Base-by-base conservation (phyloP, 129 eudicot genomes). In the Lonicera japonica region DNA sequence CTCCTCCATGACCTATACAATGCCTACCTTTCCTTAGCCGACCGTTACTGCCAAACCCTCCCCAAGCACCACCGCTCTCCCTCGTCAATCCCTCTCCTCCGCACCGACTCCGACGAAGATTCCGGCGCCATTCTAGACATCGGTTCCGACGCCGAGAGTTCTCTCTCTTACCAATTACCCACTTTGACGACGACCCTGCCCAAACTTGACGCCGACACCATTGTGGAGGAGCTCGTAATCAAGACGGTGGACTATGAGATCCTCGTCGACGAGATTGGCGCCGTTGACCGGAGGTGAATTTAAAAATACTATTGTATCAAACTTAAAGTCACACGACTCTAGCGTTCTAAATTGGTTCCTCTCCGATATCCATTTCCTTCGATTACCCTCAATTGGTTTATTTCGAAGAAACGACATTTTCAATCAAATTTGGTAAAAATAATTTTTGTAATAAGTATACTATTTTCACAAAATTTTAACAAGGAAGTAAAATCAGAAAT, bases 1-100 rank as follows among this genome's bases (percentile, higher is more conserved):
- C 54, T 89, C 25, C 79, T 89, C 34, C 78, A 89, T 23, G 95
- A 89, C 68, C 82, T 89, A 73, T 85, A 82, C 77, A 80, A 80
- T 65, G 78, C 75, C 53, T 88, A 85, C 70, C 85, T 88, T 20
- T 63, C 82, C 17, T 63, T 88, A 5, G 96, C 96, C 4, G 89
- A 85, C 68, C 94, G 95, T 53, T 85, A 88, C 61, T 77, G 87
- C 60, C 83, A 79, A 55, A 56, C 87, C 0, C 83, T 80, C 12
- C 60, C 83, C 69, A 86, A 78, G 71, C 87, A 75, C 51, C 73
- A 60, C 16, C 56, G 39, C 68, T 11, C 67, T 70, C 34, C 64
- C 15, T 51, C 70, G 41, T 43, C 16, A 10, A 17, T 65, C 78
- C 1, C 36, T 45, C 5, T 65, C 79, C 1, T 60, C 15, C 64